phyloP scores from a whole-genome alignment of 2,329 filamentous ascomycete genomes.

The Penicillium fuscoglaucum region DNA sequence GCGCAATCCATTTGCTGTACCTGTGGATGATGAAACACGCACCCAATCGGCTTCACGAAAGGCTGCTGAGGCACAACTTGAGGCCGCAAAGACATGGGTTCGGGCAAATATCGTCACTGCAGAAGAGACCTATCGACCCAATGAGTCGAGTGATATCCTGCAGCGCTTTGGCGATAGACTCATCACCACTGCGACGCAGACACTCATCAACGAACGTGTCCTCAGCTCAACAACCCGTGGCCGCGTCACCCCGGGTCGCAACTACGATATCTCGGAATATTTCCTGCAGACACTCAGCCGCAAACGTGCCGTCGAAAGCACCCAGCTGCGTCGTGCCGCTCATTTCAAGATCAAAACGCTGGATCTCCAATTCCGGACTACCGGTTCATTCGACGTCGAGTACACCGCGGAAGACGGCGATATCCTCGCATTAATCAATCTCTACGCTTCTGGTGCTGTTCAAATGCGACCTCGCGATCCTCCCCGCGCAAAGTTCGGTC shows the following conservation, averaged over 20 bases:
- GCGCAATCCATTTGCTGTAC: slow-evolving; percentile 38
- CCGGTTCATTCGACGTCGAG: slow-evolving; percentile 34
- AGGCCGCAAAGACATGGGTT: slow-evolving; percentile 49
- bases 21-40: slow-evolving; percentile 17
- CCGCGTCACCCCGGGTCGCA: slow-evolving; percentile 43
- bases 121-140: slow-evolving; percentile 43
- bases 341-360: slow-evolving; percentile 46
- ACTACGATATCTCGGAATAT: slow-evolving; percentile 46
- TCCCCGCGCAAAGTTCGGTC: slow-evolving; percentile 48
- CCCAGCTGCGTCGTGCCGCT: slow-evolving; percentile 43
- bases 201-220: slow-evolving; percentile 43
- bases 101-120: slow-evolving; percentile 49
- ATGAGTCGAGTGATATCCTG: slow-evolving; percentile 39
- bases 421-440: slow-evolving; percentile 45
- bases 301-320: slow-evolving; percentile 41
- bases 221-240: slow-evolving; percentile 43
- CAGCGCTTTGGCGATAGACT: slow-evolving; percentile 34
- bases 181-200: slow-evolving; percentile 43
- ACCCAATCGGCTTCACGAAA: slow-evolving; percentile 13
- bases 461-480: slow-evolving; percentile 40
- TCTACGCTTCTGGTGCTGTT: slow-evolving; percentile 40
- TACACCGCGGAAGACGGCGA: slow-evolving; percentile 47
- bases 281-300: slow-evolving; percentile 44
- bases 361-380: slow-evolving; percentile 39
- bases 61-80: slow-evolving; percentile 29